A percentile compares a stretch with the other conserved stretches of the same genome.
Conservation (phyloP, 1,284 basidiomycete species). For the Cryptococcus sp. region DNA sequence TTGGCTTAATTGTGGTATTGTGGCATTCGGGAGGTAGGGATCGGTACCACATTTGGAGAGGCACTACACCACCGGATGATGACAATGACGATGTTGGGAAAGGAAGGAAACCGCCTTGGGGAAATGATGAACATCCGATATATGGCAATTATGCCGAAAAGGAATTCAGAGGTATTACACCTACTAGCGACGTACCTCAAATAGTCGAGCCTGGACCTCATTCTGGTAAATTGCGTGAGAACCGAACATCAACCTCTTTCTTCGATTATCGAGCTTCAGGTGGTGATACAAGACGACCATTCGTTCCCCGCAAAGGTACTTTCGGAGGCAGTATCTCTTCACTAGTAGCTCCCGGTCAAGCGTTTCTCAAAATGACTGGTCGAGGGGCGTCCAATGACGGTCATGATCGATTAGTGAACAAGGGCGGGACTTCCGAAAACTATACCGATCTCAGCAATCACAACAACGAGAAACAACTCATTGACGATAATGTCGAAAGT, state of each 20-base stretch:
- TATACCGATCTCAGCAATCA: conserved; percentile 10
- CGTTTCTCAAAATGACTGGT: conserved; percentile 27
- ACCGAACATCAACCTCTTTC: conserved; percentile 13
- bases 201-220: conserved; percentile 11
- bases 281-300: conserved; percentile 8
- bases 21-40: conserved; percentile 39
- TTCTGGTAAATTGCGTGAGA: neutral
- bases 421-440: conserved; percentile 20
- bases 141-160: conserved; percentile 29
- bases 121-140: conserved; percentile 23
- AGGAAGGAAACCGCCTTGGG: conserved; percentile 14
- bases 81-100: neutral
- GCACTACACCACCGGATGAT: neutral
- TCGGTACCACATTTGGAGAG: conserved; percentile 14
- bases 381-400: conserved; percentile 5
- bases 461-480: neutral
- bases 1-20: conserved; percentile 34
- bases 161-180: conserved; percentile 21
- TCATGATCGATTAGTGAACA: conserved; percentile 10
- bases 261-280: conserved; percentile 11
- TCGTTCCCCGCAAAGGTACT: conserved; percentile 16
- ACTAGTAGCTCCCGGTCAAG: conserved; percentile 32
- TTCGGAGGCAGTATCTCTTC: conserved; percentile 25
- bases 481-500: conserved; percentile 4
- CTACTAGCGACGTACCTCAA: conserved; percentile 8